Percentiles rank a stretch among this genome's conserved stretches.
These are phyloP conservation scores for Penicillium pulvis DNA, from an alignment of 495 filamentous ascomycete genomes.

Conservation along the genomic window DNA sequence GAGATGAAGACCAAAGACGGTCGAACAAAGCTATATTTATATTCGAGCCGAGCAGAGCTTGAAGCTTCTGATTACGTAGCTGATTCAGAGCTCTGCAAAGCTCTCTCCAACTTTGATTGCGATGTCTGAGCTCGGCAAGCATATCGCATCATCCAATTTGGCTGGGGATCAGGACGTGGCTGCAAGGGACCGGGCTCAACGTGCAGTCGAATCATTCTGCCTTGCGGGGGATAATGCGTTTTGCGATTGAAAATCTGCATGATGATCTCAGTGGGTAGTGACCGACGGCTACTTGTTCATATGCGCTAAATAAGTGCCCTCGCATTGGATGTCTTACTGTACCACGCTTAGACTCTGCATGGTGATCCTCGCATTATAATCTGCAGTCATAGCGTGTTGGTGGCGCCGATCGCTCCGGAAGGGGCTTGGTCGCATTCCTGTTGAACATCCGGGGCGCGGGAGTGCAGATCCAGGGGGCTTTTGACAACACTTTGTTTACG, in stretches of 20 bases:
- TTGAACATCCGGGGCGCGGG: slow-evolving; percentile 11
- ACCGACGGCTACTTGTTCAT: neutral
- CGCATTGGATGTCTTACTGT: slow-evolving; percentile 17
- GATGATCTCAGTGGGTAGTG: slow-evolving; percentile 7
- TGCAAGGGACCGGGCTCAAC: slow-evolving; percentile 46
- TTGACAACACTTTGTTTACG: slow-evolving; percentile 14
- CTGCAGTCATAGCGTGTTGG: slow-evolving; percentile 15
- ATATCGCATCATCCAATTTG: slow-evolving; percentile 26
- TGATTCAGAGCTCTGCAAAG: slow-evolving; percentile 20
- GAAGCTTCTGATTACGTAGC: slow-evolving; percentile 20
- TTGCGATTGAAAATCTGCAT: neutral
- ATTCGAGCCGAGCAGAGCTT: slow-evolving; percentile 17
- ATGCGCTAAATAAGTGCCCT: slow-evolving; percentile 11
- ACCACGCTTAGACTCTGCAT: slow-evolving; percentile 13
- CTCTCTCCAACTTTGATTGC: slow-evolving; percentile 36
- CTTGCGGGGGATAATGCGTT: slow-evolving; percentile 23
- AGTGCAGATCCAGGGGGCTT: slow-evolving; percentile 2
- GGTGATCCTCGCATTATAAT: slow-evolving; percentile 28
- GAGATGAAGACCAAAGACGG: slow-evolving; percentile 18
- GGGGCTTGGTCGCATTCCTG: slow-evolving; percentile 26
- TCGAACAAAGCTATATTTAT: slow-evolving; percentile 24
- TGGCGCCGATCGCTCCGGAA: slow-evolving; percentile 22
- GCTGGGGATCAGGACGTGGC: slow-evolving; percentile 36
- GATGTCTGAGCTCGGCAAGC: slow-evolving; percentile 43
- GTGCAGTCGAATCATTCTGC: slow-evolving; percentile 21